A percentile compares a stretch with the other conserved stretches of the same genome.
phyloP scores from a whole-genome alignment of 2,329 filamentous ascomycete genomes.

The Lomentospora prolificans region DNA sequence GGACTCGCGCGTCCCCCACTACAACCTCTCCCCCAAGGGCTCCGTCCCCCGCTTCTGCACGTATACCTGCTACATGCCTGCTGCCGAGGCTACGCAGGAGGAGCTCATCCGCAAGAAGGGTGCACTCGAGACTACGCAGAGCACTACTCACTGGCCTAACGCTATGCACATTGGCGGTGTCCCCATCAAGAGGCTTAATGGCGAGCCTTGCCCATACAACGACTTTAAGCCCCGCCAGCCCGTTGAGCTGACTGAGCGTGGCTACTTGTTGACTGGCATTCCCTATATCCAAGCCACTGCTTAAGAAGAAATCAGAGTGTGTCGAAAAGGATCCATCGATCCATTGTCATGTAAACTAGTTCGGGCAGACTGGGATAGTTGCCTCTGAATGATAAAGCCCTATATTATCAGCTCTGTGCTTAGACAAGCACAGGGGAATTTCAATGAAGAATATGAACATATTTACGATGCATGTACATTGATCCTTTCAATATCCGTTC shows the following conservation, averaged over 20 bases:
- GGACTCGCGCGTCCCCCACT: slow-evolving; percentile 18
- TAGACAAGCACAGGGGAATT: too few relatives aligned
- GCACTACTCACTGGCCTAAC: slow-evolving; percentile 23
- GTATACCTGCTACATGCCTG: slow-evolving; percentile 16
- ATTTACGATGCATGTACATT: too few relatives aligned
- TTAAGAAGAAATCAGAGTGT: not conserved
- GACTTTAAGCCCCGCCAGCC: not conserved
- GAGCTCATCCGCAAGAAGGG: slow-evolving; percentile 16
- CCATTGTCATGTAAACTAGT: not conserved
- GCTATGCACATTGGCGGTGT: not conserved
- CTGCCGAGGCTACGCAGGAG: slow-evolving; percentile 13
- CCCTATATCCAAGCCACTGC: not conserved
- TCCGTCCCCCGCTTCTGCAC: slow-evolving; percentile 13
- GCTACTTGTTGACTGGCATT: not conserved
- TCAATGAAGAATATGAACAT: too few relatives aligned
- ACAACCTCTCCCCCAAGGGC: slow-evolving; percentile 11
- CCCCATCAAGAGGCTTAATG: not conserved
- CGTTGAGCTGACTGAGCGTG: not conserved
- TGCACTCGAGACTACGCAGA: slow-evolving; percentile 17
- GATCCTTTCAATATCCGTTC: too few relatives aligned
- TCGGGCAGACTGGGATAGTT: too few relatives aligned
- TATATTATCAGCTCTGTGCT: too few relatives aligned
- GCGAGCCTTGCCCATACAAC: not conserved
- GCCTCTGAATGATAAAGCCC: too few relatives aligned
- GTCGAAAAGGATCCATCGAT: too few relatives aligned